A percentile compares a stretch with the other conserved stretches of the same genome.
Evolutionary conservation across 2,329 filamentous ascomycete species (phyloP).

Genomic region (Geosmithia putterillii): DNA sequence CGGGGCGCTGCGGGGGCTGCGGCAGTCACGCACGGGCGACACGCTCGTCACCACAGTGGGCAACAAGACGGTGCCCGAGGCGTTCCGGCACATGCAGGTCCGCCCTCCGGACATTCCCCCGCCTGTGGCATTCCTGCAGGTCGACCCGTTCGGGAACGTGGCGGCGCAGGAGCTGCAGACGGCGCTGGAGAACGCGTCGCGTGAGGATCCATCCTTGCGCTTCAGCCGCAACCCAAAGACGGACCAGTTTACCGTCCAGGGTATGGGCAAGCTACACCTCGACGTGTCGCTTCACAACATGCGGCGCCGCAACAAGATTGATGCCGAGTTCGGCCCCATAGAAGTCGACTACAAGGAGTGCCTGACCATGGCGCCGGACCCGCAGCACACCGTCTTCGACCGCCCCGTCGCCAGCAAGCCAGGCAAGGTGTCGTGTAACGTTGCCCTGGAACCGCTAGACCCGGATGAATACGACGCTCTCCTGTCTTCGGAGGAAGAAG

Average conservation of each 20-base stretch:
- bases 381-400: constrained; percentile 57
- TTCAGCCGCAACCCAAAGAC: constrained; percentile 79
- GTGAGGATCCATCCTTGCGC: constrained; percentile 87
- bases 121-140: constrained; percentile 90
- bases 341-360: constrained; percentile 93
- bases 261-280: constrained; percentile 92
- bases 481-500: constrained; percentile 18
- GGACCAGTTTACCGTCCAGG: constrained; percentile 83
- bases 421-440: constrained; percentile 67
- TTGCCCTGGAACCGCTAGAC: constrained; percentile 49
- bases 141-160: constrained; percentile 66
- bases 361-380: constrained; percentile 42
- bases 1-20: constrained; percentile 82
- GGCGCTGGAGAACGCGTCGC: constrained; percentile 62
- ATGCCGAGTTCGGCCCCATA: constrained; percentile 80
- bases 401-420: constrained; percentile 68
- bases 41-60: constrained; percentile 67
- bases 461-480: constrained; percentile 18
- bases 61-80: constrained; percentile 49
- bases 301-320: constrained; percentile 75
- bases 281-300: constrained; percentile 86
- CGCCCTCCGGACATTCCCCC: constrained; percentile 82
- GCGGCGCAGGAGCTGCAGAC: constrained; percentile 72
- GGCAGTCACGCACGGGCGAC: constrained; percentile 85
- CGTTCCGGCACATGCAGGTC: constrained; percentile 65